Evolutionary conservation across 805 yeast genomes (phyloP).

Genomic region (Lipomyces yamanashiensis): DNA sequence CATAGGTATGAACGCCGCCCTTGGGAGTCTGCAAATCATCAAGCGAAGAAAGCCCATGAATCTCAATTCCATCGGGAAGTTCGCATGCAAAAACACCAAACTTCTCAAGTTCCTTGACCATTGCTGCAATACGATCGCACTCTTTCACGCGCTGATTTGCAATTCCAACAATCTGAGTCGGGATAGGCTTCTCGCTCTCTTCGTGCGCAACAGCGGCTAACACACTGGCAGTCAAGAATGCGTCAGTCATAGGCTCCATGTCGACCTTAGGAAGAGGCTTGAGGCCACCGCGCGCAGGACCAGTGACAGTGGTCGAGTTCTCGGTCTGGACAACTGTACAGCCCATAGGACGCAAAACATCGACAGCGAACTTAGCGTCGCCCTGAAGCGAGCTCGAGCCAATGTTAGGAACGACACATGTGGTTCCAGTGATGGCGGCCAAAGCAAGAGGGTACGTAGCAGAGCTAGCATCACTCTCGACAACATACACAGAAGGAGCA

Average conservation of each 20-base stretch:
- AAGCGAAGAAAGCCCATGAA: constrained; percentile 61
- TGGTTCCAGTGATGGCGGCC: constrained; percentile 94
- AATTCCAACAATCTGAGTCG: constrained; percentile 88
- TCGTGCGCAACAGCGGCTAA: constrained; percentile 85
- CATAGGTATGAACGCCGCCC: constrained; percentile 76
- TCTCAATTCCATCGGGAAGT: constrained; percentile 88
- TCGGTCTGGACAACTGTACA: constrained; percentile 83
- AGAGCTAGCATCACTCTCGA: constrained; percentile 96
- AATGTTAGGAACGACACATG: constrained; percentile 91
- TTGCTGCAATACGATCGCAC: constrained; percentile 93
- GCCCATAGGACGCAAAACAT: constrained; percentile 94
- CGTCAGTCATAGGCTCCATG: constrained; percentile 99
- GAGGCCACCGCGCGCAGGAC: constrained; percentile 74
- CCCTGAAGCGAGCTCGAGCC: constrained; percentile 93
- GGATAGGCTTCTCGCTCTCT: constrained; percentile 48
- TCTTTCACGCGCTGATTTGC: constrained; percentile 98
- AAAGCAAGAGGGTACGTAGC: constrained; percentile 97
- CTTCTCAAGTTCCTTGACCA: constrained; percentile 85
- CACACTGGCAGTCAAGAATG: constrained; percentile 93
- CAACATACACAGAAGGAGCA: constrained; percentile 82
- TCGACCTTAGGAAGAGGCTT: constrained; percentile 77
- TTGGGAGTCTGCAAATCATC: constrained; percentile 60
- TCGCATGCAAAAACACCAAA: constrained; percentile 88
- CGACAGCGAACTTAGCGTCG: constrained; percentile 94
- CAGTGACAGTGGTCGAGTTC: constrained; percentile 87